Evolutionary conservation across 805 yeast genomes (phyloP).

Genomic region (Teunomyces pallodes): DNA sequence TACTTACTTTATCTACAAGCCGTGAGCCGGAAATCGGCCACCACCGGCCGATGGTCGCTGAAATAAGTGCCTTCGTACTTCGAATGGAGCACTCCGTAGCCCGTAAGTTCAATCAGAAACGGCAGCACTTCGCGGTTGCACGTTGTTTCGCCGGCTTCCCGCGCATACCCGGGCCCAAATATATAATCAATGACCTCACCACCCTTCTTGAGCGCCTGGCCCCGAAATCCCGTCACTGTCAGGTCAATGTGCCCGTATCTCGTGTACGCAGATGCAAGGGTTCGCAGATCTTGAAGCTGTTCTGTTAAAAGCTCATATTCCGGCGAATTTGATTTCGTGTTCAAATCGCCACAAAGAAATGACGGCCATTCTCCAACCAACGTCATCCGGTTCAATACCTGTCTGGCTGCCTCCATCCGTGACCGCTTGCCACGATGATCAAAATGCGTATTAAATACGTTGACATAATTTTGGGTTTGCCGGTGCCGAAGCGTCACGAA

Average conservation of each 20-base stretch:
- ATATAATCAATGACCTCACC: constrained; percentile 34
- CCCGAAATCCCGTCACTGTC: constrained; percentile 34
- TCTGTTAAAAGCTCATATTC: constrained; percentile 14
- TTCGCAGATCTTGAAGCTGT: constrained; percentile 16
- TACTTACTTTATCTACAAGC: background rate
- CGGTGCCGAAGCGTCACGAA: constrained; percentile 14
- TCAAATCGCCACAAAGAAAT: constrained; percentile 30
- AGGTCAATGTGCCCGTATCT: constrained; percentile 29
- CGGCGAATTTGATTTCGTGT: constrained; percentile 21
- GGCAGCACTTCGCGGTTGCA: constrained; percentile 7
- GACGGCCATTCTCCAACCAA: constrained; percentile 28
- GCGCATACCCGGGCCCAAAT: constrained; percentile 25
- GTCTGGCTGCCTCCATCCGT: constrained; percentile 10
- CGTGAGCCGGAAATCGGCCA: constrained; percentile 22
- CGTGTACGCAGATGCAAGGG: constrained; percentile 19
- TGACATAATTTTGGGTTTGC: constrained; percentile 11
- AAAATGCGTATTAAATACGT: constrained; percentile 19
- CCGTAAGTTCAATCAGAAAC: constrained; percentile 15
- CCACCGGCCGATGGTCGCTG: constrained; percentile 38
- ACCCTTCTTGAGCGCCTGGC: constrained; percentile 19
- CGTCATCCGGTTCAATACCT: constrained; percentile 9
- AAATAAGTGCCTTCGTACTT: constrained; percentile 30
- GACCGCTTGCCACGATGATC: constrained; percentile 16
- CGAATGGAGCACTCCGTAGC: constrained; percentile 32
- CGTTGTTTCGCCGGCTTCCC: constrained; percentile 15